These are phyloP conservation scores for Malus fusca DNA, from an alignment of 306 rosid species.

Conservation along the genomic window DNA sequence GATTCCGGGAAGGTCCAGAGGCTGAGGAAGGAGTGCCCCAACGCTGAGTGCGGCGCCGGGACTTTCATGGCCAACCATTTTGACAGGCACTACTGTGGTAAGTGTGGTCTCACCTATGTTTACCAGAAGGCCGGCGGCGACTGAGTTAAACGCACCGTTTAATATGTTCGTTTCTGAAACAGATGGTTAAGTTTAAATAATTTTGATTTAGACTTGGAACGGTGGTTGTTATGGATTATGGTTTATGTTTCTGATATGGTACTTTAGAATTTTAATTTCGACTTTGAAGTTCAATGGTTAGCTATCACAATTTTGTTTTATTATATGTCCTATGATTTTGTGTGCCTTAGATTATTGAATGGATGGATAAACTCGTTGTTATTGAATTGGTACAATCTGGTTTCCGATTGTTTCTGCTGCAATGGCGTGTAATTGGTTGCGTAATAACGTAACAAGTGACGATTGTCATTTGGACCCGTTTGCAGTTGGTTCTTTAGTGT, in stretches of 20 bases:
- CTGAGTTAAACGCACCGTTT: not conserved
- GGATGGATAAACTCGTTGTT: not conserved
- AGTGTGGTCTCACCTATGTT: conserved; percentile 35
- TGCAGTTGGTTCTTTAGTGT: not conserved
- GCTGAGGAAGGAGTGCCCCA: conserved; percentile 33
- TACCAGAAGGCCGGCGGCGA: conserved; percentile 31
- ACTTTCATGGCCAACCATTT: conserved; percentile 26
- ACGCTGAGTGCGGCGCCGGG: conserved; percentile 28
- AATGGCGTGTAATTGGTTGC: not conserved
- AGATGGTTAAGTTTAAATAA: not conserved
- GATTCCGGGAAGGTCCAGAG: conserved; percentile 33
- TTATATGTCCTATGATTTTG: not conserved
- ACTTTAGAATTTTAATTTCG: not conserved
- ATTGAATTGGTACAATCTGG: not conserved
- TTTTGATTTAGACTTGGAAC: not conserved
- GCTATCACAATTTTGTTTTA: not conserved
- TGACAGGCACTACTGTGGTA: conserved; percentile 35
- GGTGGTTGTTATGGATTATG: not conserved
- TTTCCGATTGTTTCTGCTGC: not conserved
- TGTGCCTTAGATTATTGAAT: not conserved
- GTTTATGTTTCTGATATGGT: not conserved
- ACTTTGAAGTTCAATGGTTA: not conserved
- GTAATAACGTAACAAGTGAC: not conserved
- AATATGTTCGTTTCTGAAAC: not conserved
- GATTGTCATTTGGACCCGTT: not conserved